Evolutionary conservation across 2,329 filamentous ascomycete species (phyloP).

Genomic region (Didymella glomerata): DNA sequence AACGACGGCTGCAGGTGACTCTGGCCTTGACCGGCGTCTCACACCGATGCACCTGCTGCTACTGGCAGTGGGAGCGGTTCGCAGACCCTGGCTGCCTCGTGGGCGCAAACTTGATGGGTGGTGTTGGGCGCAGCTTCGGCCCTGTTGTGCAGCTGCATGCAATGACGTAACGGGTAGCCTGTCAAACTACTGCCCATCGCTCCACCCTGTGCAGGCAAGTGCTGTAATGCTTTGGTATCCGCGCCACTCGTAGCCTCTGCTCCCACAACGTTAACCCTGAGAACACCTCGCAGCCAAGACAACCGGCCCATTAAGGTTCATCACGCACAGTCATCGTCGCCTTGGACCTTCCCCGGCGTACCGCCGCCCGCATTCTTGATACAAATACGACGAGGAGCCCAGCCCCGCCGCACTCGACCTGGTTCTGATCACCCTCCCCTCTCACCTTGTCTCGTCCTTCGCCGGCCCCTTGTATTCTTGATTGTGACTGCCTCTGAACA

Average conservation of each 20-base stretch:
- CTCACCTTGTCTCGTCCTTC: conserved; percentile 30
- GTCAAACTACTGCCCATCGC: conserved; percentile 6
- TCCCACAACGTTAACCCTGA: conserved; percentile 20
- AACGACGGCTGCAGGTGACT: conserved; percentile 4
- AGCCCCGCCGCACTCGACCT: conserved; percentile 17
- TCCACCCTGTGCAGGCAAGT: conserved; percentile 14
- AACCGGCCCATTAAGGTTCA: conserved; percentile 5
- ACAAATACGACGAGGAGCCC: conserved; percentile 13
- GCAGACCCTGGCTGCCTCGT: conserved; percentile 1
- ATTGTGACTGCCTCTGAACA: conserved; percentile 17
- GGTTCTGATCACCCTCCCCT: conserved; percentile 14
- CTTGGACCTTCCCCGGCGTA: conserved; percentile 12
- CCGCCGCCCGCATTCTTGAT: conserved; percentile 16
- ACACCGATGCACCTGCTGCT: conserved; percentile 6
- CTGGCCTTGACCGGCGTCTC: conserved; percentile 15
- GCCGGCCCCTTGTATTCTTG: conserved; percentile 25
- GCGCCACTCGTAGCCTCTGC: conserved; percentile 16
- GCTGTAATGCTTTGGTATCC: conserved; percentile 10
- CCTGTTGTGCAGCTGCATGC: conserved; percentile 13
- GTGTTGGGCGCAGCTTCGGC: conserved; percentile 19
- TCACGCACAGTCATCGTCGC: conserved; percentile 14
- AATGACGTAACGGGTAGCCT: conserved; percentile 14
- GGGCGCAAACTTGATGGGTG: conserved; percentile 19
- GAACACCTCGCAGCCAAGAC: conserved; percentile 14
- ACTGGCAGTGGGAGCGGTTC: background rate